phyloP scores from a whole-genome alignment of 2,329 filamentous ascomycete genomes.

The Exophiala spinifera region DNA sequence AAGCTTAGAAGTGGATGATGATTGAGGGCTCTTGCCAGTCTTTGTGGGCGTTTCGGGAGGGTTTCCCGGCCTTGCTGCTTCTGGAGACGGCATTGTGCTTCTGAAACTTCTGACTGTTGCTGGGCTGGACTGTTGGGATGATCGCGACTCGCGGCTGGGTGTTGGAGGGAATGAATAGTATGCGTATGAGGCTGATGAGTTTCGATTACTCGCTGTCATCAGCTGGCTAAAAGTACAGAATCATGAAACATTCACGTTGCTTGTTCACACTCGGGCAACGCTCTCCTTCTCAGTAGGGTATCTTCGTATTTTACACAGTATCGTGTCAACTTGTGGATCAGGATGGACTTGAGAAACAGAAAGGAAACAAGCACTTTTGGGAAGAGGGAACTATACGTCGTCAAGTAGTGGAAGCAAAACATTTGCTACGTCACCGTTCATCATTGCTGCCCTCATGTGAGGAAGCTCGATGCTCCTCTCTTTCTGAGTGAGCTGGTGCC shows the following conservation, averaged over 20 bases:
- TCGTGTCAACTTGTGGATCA: constrained; percentile 8
- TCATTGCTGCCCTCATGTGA: constrained; percentile 7
- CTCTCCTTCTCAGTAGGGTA: neutral
- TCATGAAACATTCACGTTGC: constrained; percentile 8
- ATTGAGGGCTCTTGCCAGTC: constrained; percentile 29
- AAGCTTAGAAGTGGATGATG: constrained; percentile 30
- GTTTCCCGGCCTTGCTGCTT: constrained; percentile 24
- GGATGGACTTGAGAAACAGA: constrained; percentile 16
- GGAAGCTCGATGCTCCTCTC: constrained; percentile 1
- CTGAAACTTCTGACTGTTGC: constrained; percentile 24
- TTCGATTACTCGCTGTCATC: constrained; percentile 26
- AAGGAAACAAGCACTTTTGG: constrained; percentile 9
- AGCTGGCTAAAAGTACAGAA: constrained; percentile 18
- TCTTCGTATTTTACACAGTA: constrained; percentile 2
- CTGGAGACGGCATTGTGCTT: constrained; percentile 30
- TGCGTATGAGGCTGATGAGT: constrained; percentile 29
- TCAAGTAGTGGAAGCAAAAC: constrained; percentile 15
- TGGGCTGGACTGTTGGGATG: constrained; percentile 19
- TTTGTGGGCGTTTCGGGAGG: constrained; percentile 32
- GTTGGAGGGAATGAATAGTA: constrained; percentile 29
- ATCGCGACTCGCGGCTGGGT: constrained; percentile 21
- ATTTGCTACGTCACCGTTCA: constrained; percentile 16
- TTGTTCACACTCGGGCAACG: constrained; percentile 5
- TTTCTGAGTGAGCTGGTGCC: constrained; percentile 16
- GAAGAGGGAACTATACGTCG: constrained; percentile 5